Conservation (phyloP, 2,329 filamentous ascomycete species). For the Mycosphaerella sp. region DNA sequence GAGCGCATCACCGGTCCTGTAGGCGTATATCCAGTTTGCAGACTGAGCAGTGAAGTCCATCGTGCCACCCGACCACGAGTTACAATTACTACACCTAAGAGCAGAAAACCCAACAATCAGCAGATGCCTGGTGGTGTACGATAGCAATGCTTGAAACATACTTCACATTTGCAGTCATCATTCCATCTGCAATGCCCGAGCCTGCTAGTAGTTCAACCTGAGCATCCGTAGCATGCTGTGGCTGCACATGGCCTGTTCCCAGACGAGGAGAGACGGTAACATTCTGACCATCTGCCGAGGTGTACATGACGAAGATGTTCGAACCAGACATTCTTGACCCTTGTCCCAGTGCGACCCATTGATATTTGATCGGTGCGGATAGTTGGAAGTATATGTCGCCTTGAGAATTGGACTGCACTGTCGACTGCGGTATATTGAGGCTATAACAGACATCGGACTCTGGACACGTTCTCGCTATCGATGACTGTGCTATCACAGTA, state of each 20-base stretch:
- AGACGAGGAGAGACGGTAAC: constrained; percentile 52
- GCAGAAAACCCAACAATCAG: too few relatives aligned
- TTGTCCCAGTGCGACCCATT: constrained; percentile 53
- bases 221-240: constrained; percentile 38
- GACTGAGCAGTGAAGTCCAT: constrained; percentile 44
- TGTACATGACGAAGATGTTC: constrained; percentile 56
- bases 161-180: constrained; percentile 51
- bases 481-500: constrained; percentile 16
- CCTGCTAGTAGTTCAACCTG: constrained; percentile 48
- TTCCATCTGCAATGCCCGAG: constrained; percentile 46
- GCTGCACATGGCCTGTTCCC: constrained; percentile 41
- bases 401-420: constrained; percentile 41
- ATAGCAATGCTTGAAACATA: too few relatives aligned
- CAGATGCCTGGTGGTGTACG: too few relatives aligned
- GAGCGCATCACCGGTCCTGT: constrained; percentile 42
- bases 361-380: constrained; percentile 46
- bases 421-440: constrained; percentile 50
- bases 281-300: constrained; percentile 46
- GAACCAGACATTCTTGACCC: constrained; percentile 48
- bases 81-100: constrained; percentile 45
- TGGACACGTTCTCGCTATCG: constrained; percentile 19
- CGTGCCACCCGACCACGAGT: constrained; percentile 47
- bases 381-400: constrained; percentile 56
- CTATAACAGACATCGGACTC: constrained; percentile 40
- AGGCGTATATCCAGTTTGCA: constrained; percentile 48